phyloP scores from a whole-genome alignment of 257 asterid genomes.

The Forsythia suspensa region DNA sequence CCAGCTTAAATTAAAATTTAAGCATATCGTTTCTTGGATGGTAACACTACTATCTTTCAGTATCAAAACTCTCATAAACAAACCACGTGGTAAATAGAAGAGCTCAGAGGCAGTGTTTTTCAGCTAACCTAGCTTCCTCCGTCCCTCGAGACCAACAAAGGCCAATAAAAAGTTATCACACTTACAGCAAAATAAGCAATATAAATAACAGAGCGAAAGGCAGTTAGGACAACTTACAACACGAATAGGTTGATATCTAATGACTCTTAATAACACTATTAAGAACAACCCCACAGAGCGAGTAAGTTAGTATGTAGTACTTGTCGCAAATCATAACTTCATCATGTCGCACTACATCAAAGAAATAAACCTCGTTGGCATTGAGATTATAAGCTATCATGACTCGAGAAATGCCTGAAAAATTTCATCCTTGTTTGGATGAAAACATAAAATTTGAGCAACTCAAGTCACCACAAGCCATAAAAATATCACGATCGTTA shows the following conservation, averaged over 20 bases:
- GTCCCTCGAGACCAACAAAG: neutral
- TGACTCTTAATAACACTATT: neutral
- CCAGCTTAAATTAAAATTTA: too few relatives aligned
- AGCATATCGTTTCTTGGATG: neutral
- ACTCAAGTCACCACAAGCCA: neutral
- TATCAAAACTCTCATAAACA: neutral
- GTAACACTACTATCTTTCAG: neutral
- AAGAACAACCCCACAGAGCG: neutral
- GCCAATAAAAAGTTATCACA: neutral
- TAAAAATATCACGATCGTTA: too few relatives aligned
- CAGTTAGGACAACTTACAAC: neutral
- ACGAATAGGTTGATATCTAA: neutral
- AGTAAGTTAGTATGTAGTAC: neutral
- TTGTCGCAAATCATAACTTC: too few relatives aligned
- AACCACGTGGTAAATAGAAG: neutral
- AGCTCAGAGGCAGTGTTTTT: neutral
- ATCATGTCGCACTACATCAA: neutral
- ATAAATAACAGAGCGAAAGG: too few relatives aligned
- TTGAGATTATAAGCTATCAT: neutral
- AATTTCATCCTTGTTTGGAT: neutral
- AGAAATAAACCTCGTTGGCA: neutral
- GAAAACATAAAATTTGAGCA: neutral
- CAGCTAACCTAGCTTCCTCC: neutral
- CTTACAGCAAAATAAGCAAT: neutral
- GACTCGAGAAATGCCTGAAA: neutral